phyloP scores from a whole-genome alignment of 2,329 filamentous ascomycete species.

The Fusarium ambrosium region DNA sequence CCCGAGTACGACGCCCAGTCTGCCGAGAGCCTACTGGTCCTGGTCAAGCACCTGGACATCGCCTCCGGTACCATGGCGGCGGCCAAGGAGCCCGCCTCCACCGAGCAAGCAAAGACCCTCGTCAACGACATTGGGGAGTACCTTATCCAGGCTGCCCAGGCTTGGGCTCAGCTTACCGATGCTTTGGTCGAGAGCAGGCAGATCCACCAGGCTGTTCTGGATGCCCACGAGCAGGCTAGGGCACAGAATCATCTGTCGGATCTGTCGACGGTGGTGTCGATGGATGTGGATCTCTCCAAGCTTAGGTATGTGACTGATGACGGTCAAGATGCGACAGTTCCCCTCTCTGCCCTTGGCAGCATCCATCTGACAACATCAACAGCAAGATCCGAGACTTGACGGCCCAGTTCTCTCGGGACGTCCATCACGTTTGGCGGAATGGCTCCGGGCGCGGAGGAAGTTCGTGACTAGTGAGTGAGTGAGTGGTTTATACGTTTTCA shows the following conservation, averaged over 20 bases:
- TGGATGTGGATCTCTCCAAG: conserved; percentile 48
- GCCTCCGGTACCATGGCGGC: conserved; percentile 27
- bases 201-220: conserved; percentile 45
- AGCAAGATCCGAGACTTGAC: conserved; percentile 41
- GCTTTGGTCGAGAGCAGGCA: conserved; percentile 50
- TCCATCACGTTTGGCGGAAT: conserved; percentile 34
- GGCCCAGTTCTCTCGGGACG: conserved; percentile 37
- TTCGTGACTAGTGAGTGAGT: conserved; percentile 9
- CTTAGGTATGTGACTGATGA: conserved; percentile 20
- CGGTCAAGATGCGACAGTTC: background rate
- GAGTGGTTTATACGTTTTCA: conserved; percentile 2
- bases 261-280: conserved; percentile 45
- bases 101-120: conserved; percentile 40
- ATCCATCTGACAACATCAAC: background rate
- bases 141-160: conserved; percentile 48
- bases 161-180: conserved; percentile 52
- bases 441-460: background rate
- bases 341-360: background rate
- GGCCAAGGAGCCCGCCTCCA: conserved; percentile 23
- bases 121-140: conserved; percentile 54
- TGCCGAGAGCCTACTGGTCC: conserved; percentile 23
- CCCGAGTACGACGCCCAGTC: conserved; percentile 29
- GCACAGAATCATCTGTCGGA: conserved; percentile 47
- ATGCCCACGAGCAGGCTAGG: conserved; percentile 48
- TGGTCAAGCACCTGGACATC: conserved; percentile 29